Evolutionary conservation across 2,329 filamentous ascomycete species (phyloP), one percentile per base, ranked within the genome.

Genomic region (Chlorencoelia australis): DNA sequence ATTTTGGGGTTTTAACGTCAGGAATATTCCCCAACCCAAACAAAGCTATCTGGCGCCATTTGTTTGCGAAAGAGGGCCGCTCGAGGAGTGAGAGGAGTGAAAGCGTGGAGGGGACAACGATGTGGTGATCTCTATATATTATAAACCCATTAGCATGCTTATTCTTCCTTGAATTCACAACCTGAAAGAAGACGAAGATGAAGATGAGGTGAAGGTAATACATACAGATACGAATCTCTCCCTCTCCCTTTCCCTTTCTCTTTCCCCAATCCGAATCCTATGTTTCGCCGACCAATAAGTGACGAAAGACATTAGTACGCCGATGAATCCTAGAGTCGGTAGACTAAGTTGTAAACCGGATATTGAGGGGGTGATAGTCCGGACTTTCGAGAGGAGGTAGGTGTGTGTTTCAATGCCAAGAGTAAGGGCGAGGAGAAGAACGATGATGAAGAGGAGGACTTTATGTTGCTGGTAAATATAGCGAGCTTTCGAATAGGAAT

Each of bases 281-380:
- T 42, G 30, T 34, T 46, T 49, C 5, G 46, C 21, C n/a, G 37
- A 42, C 32, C 47, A 47, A 25, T 18, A 44, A 18, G 41, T 42
- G 7, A 33, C 33, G 21, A 52, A 46, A 5, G 44, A 47, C 13
- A 38, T 35, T 14, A 50, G 14, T 9, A 49, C 40, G 4, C 40
- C 35, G 10, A 53, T n/a, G 25, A 52, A 49, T 7, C 49, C 51
- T 2, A 52, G 15, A 2, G 38, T 30, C 14, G 45, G 42, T 3
- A 49, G 34, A 32, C 45, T 40, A 4, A 37, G 18, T 7, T 15
- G 13, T 19, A 22, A 41, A 13, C 22, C 29, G 6, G 19, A 17
- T 13, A 27, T 15, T 6, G 29, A 20, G 6, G 33, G 26, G 9
- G 32, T 14, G 11, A 26, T 19, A n/a, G 16, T 24, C 18, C 33